Evolutionary conservation across 805 yeast genomes (phyloP), one percentile per base, ranked within the genome.

Genomic region (Trichomonascus vanleenenianus): DNA sequence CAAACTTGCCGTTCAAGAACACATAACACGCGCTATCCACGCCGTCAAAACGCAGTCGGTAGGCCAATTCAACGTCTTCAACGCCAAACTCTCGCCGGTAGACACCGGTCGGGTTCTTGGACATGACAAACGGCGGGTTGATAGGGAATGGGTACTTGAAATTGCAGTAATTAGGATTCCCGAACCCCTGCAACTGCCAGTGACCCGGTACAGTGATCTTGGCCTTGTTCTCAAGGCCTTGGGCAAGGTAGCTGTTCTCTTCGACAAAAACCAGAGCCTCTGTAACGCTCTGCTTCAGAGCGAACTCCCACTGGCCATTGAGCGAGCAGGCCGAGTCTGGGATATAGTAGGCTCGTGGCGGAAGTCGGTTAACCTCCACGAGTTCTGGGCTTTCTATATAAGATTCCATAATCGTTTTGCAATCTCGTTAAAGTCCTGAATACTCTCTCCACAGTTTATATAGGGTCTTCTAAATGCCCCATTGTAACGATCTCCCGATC

Each of bases 101-200:
- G 7, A 61, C 53, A 6, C 68, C 70, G 1, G 66, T 61, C 3
- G 70, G 70, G 31, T 58, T 61, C 37, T 54, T 51, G 22, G 60
- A 40, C 7, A 68, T 66, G 7, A 63, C 63, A 44, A 48, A 52
- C 15, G 70, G 70, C 3, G 67, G 68, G 41, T 62, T 58, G 30
- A 55, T 59, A 2, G 65, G 59, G 48, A 65, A 56, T 9, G 68
- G 67, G 43, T 49, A 65, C 14, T 45, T 48, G 30, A 55, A 52
- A 46, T 65, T 65, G n/a, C 69, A 65, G 44, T 65, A 65, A 22
- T 57, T 61, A 3, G 70, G 70, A 6, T 50, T 48, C 6, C 67
- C 69, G 42, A 49, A 60, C 12, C 67, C 67, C 47, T 63, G 63
- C 25, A 63, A 46, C 54, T 65, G 68, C 67, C 68, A 64, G 44